Percentiles rank a stretch among this genome's conserved stretches.
Evolutionary conservation across 164 flowering plant genomes (phyloP).

Genomic region (Pachysandra terminalis): DNA sequence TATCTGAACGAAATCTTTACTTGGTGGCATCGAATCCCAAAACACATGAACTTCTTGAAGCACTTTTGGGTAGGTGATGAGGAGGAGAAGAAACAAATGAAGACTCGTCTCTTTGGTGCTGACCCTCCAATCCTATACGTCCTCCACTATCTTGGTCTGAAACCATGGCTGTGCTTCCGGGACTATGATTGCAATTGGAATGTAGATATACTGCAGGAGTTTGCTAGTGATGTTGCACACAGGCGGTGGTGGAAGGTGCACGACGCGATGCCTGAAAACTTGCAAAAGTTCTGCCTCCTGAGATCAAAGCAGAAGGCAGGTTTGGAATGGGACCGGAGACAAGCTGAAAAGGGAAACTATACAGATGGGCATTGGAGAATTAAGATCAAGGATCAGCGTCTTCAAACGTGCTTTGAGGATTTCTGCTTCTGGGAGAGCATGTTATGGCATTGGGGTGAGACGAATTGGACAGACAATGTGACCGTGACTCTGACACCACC

Average conservation of each 20-base stretch:
- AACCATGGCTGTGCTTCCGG: slow-evolving; percentile 95
- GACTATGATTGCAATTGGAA: slow-evolving; percentile 97
- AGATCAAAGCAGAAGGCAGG: slow-evolving; percentile 84
- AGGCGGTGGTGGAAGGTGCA: slow-evolving; percentile 89
- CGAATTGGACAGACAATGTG: slow-evolving; percentile 58
- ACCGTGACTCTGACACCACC: slow-evolving; percentile 25
- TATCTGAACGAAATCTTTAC: slow-evolving; percentile 85
- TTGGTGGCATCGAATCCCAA: slow-evolving; percentile 98
- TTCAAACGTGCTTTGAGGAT: slow-evolving; percentile 48
- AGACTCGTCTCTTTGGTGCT: slow-evolving; percentile 69
- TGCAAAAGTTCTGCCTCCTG: slow-evolving; percentile 75
- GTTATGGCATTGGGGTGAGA: slow-evolving; percentile 83
- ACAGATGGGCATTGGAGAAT: slow-evolving; percentile 85
- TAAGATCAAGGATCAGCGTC: slow-evolving; percentile 54
- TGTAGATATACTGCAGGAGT: slow-evolving; percentile 69
- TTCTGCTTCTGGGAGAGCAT: slow-evolving; percentile 76
- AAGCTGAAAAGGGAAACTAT: slow-evolving; percentile 78
- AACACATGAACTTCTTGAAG: slow-evolving; percentile 89
- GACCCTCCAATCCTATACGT: slow-evolving; percentile 86
- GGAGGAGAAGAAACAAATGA: slow-evolving; percentile 59
- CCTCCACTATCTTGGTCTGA: slow-evolving; percentile 78
- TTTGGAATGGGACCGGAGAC: slow-evolving; percentile 88
- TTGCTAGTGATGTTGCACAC: slow-evolving; percentile 88
- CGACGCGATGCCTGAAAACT: slow-evolving; percentile 77
- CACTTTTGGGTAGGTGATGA: slow-evolving; percentile 87